Base-by-base conservation (phyloP, 2,329 filamentous ascomycete species). In the Nemania bipapillata region DNA sequence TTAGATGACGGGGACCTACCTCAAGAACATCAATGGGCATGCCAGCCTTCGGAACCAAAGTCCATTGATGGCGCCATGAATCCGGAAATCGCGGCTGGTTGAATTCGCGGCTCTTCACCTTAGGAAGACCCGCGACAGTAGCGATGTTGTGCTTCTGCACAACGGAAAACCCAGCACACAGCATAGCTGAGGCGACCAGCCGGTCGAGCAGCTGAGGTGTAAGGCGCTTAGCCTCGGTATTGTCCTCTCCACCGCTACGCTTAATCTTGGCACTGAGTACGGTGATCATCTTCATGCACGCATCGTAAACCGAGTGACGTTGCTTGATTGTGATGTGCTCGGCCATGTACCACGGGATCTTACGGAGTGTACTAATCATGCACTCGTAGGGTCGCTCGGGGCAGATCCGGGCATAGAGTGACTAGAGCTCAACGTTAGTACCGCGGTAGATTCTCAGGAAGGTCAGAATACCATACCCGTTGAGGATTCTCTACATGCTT, bases 371-470 rank as follows among this genome's bases (percentile, higher is more conserved):
- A 76, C 87, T 89, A 72, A 91, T 89, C 74, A 91, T 81, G 75
- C 85, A 89, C 79, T 91, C 89, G 64, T 86, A 91, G 1, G 88
- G 86, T 15, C 89, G 85, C 78, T 91, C 88, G 0, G 88, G 87
- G 72, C 87, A 90, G 28, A 88, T 83, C 65, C 82, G 84, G 8
- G 86, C 85, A 74, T 87, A 91, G 0, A 86, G 86, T 12, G 87
- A 88, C 87, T 90, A 32, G 17, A 47, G 3, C 7, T 24, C 42
- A 47, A 47, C 9, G 52, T 68, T 37, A 70, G 63, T 24, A 22
- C 47, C 45, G 5, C 28, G 37, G 17, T 3, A 22, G 3, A 35
- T 40, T 22, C 3, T 45, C 2, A 11, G 3, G 71, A 61, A 62
- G 74, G 65, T 61, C 49, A 56, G 20, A 47, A 17, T 3, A 22